Evolutionary conservation across 106 monocot species (phyloP).

Genomic region (Chionographis japonica): DNA sequence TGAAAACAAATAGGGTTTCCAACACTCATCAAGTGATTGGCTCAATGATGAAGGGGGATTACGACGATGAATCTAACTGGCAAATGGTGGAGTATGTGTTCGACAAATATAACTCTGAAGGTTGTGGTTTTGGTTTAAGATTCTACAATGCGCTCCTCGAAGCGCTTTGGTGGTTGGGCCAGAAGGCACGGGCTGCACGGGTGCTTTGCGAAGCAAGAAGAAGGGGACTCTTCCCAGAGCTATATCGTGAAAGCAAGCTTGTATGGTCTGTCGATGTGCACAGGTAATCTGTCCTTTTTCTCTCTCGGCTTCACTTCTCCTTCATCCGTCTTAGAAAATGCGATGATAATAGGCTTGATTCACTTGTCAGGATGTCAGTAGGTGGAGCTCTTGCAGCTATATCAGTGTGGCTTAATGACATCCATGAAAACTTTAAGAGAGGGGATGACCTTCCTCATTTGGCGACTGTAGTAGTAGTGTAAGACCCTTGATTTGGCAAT

Average conservation of each 20-base stretch:
- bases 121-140: conserved; percentile 71
- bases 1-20: conserved; percentile 71
- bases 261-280: conserved; percentile 96
- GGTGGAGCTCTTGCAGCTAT: conserved; percentile 85
- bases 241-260: conserved; percentile 73
- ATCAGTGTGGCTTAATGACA: conserved; percentile 73
- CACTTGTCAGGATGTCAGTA: conserved; percentile 70
- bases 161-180: conserved; percentile 91
- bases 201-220: conserved; percentile 62
- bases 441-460: conserved; percentile 76
- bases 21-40: conserved; percentile 81
- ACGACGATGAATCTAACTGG: conserved; percentile 94
- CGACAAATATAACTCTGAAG: conserved; percentile 72
- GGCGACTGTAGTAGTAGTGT: conserved; percentile 77
- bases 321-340: neutral
- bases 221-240: conserved; percentile 75
- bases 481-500: conserved; percentile 15
- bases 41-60: conserved; percentile 84
- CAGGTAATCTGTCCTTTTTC: conserved; percentile 38
- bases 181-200: conserved; percentile 63
- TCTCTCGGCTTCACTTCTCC: neutral
- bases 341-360: neutral
- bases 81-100: conserved; percentile 98
- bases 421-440: conserved; percentile 38
- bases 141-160: conserved; percentile 86